Base-by-base conservation (phyloP, 306 rosid species). In the Lagenaria siceraria region DNA sequence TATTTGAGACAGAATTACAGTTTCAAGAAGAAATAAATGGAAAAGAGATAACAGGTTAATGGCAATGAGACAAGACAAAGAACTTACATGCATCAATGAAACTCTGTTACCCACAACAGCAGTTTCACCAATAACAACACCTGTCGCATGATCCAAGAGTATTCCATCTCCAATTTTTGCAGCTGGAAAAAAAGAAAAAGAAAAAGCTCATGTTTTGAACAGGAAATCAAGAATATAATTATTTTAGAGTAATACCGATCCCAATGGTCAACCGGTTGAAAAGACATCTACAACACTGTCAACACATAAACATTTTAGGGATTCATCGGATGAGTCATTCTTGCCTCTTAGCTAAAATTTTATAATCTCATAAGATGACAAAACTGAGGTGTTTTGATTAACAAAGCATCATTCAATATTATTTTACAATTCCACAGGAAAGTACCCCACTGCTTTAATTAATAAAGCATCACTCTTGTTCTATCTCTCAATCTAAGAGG, bases 121-220 rank as follows among this genome's bases (percentile, higher is more conserved):
- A 84, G 98, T 95, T 89, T 95, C 98, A 64, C 98, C 98, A 83
- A 95, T 92, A 83, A 95, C 98, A 82, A 95, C 87, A 80, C 98
- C 97, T 4, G 97, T 92, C 24, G 86, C 97, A 77, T 95, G 98
- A 86, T 95, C 98, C 87, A 95, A 89, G 76, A 95, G 79, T 83
- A 95, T 92, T 73, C 96, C 97, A 85, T 95, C 98, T 77, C 98
- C 98, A 85, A 92, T 89, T 86, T 81, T 88, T 19, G 98, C 94
- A 82, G 96, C 98, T 95, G 82, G 46, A 85, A 60, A 78, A n/a
- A 58, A 59, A 53, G 18, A n/a, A 33, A 51, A 36, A 9, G 22
- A 68, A 11, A 42, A 69, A 1, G 12, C 13, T 69, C 56, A 43
- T 13, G 36, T 69, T 69, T 69, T 42, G 55, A 24, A 42, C 75